phyloP scores from a whole-genome alignment of 768 basidiomycete species.

The Calocybe indica region DNA sequence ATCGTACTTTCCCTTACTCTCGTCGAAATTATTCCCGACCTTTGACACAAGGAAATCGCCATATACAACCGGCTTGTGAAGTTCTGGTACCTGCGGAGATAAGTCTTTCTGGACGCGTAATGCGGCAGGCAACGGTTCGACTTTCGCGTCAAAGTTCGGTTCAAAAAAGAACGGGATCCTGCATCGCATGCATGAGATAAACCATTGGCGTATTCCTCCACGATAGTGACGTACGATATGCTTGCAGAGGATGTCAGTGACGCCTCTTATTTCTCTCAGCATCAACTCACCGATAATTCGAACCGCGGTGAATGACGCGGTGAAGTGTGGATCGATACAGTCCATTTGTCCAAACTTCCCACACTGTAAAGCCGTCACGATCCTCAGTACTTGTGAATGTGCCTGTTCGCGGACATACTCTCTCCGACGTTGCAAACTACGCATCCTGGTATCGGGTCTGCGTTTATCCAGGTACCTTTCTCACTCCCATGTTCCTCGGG shows the following conservation, averaged over 20 bases:
- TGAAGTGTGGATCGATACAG: conserved; percentile 86
- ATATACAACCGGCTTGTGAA: conserved; percentile 51
- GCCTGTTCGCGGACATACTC: conserved; percentile 44
- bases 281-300: conserved; percentile 57
- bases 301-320: conserved; percentile 72
- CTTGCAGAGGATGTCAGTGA: conserved; percentile 25
- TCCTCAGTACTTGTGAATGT: neutral
- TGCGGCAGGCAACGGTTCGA: conserved; percentile 62
- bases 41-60: conserved; percentile 74
- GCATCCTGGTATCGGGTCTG: conserved; percentile 77
- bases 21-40: conserved; percentile 67
- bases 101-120: conserved; percentile 32
- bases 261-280: neutral
- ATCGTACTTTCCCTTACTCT: conserved; percentile 33
- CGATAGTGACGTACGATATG: conserved; percentile 55
- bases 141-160: conserved; percentile 71
- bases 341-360: conserved; percentile 89
- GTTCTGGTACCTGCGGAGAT: conserved; percentile 10
- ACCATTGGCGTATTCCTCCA: neutral
- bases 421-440: conserved; percentile 91
- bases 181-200: conserved; percentile 2
- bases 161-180: conserved; percentile 95
- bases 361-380: conserved; percentile 45
- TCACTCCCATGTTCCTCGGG: conserved; percentile 49
- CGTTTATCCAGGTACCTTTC: conserved; percentile 73